These are phyloP conservation scores for Erodium moschatum DNA, from an alignment of 441 rosid genomes.

Conservation along the genomic window DNA sequence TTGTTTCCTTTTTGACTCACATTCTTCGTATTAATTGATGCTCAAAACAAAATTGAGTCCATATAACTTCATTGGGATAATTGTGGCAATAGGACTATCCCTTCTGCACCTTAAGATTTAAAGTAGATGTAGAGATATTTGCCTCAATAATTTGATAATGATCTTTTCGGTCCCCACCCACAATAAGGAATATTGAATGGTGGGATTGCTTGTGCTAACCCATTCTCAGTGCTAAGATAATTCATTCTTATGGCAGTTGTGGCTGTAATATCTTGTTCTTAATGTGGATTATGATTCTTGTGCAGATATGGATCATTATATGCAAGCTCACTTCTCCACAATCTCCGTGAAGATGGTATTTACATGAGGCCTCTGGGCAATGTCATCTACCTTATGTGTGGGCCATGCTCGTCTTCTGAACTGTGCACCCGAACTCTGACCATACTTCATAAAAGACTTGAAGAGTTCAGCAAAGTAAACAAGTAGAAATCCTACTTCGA, in stretches of 20 bases:
- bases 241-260: not conserved
- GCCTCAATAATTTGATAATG: not conserved
- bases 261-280: conserved; percentile 1
- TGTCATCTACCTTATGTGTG: conserved; percentile 79
- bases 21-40: too few species aligned
- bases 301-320: conserved; percentile 62
- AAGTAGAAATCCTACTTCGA: conserved; percentile 5
- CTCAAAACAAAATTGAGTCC: too few species aligned
- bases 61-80: too few species aligned
- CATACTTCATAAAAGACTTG: conserved; percentile 51
- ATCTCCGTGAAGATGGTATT: conserved; percentile 68
- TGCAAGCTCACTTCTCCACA: conserved; percentile 49
- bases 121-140: too few species aligned
- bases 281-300: not conserved
- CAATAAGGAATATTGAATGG: not conserved
- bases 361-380: conserved; percentile 80
- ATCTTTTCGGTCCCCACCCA: conserved; percentile 8
- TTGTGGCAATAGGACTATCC: too few species aligned
- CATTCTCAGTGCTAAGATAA: not conserved
- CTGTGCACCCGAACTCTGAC: conserved; percentile 46
- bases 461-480: conserved; percentile 31
- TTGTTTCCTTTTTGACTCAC: not conserved
- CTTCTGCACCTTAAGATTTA: too few species aligned
- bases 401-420: conserved; percentile 71
- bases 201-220: not conserved